phyloP scores from a whole-genome alignment of 2,329 filamentous ascomycete genomes.

The Pleomassaria siparia region DNA sequence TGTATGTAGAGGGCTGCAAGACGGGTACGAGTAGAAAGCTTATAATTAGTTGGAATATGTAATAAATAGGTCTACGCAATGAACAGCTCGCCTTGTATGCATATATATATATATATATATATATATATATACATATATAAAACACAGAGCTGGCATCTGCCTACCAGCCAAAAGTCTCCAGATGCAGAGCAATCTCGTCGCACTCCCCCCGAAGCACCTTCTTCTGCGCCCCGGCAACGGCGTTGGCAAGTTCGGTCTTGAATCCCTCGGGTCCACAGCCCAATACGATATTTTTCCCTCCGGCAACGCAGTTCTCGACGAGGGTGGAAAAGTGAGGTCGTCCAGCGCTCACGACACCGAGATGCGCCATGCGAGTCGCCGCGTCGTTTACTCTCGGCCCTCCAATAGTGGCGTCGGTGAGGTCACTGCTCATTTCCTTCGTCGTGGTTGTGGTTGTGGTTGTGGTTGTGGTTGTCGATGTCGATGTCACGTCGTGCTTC shows the following conservation, averaged over 20 bases:
- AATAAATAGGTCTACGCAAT: too few species aligned
- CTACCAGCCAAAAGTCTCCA: slow-evolving; percentile 1
- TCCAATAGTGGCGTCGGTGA: neutral
- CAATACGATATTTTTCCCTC: neutral
- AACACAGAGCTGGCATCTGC: too few species aligned
- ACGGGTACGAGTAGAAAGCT: too few species aligned
- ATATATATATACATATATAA: too few species aligned
- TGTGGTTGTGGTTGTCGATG: too few species aligned
- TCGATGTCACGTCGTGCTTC: neutral
- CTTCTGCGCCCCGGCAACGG: neutral
- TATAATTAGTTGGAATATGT: too few species aligned
- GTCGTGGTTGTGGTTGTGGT: neutral
- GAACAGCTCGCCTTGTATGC: too few species aligned
- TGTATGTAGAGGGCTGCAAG: too few species aligned
- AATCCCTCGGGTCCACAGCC: neutral
- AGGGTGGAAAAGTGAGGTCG: neutral
- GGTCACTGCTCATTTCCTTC: neutral
- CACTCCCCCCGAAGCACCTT: neutral
- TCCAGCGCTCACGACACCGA: neutral
- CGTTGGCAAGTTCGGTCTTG: neutral
- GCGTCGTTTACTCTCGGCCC: neutral
- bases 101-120: too few species aligned
- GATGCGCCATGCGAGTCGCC: neutral
- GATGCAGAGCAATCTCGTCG: neutral
- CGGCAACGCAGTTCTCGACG: neutral